Conservation (phyloP, 352 stramenopile genomes). For the Phytophthora cryptogea region DNA sequence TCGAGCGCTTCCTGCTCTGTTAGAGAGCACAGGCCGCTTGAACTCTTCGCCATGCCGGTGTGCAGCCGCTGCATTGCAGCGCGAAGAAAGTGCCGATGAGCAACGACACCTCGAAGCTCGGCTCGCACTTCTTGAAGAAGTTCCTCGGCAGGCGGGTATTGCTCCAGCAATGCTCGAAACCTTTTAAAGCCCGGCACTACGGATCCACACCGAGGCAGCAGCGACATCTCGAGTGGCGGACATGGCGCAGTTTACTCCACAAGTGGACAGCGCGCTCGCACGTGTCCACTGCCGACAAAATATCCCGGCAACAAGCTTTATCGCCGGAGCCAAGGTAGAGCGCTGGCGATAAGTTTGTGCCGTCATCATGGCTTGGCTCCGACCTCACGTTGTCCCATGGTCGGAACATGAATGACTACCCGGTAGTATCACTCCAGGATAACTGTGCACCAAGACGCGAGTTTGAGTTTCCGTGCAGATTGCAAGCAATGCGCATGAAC, state of each 20-base stretch:
- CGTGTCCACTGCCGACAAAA: conserved; percentile 5
- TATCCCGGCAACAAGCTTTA: background rate
- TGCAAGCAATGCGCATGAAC: too few species aligned
- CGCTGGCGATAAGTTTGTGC: conserved; percentile 5
- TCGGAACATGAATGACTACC: too few species aligned
- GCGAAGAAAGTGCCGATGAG: conserved; percentile 23
- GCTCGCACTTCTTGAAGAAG: background rate
- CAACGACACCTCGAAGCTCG: conserved; percentile 12
- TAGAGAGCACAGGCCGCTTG: conserved; percentile 6
- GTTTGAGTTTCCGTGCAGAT: too few species aligned
- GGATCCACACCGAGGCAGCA: background rate
- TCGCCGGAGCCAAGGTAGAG: too few species aligned
- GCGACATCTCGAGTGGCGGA: conserved; percentile 1
- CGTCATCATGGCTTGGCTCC: conserved; percentile 16
- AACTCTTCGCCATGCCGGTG: conserved; percentile 3
- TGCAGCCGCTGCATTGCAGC: conserved; percentile 18
- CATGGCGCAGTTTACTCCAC: conserved; percentile 9
- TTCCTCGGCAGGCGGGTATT: too few species aligned
- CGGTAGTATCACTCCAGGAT: too few species aligned
- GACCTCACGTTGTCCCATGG: conserved; percentile 6
- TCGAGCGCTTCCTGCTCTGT: background rate
- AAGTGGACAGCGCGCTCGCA: conserved; percentile 6
- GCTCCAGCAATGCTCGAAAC: too few species aligned
- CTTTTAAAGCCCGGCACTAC: background rate
- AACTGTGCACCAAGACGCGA: too few species aligned